Conservation (phyloP, 352 stramenopile genomes). For the Phytophthora tentaculata region DNA sequence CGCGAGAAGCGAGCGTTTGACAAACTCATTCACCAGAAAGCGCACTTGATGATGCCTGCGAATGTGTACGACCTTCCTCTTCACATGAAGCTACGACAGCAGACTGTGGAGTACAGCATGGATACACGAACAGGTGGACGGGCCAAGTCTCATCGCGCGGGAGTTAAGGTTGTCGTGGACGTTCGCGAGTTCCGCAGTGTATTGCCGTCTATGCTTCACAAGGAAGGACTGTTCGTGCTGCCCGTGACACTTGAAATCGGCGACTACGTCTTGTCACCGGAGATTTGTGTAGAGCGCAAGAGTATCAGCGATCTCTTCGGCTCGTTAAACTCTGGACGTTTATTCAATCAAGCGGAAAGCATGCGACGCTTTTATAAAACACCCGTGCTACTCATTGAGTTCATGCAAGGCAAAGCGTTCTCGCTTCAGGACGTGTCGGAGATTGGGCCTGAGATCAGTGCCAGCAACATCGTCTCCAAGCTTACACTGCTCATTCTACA, state of each 20-base stretch:
- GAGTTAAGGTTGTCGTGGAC: slow-evolving; percentile 93
- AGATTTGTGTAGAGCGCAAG: slow-evolving; percentile 98
- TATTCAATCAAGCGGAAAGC: slow-evolving; percentile 95
- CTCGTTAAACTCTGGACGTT: slow-evolving; percentile 94
- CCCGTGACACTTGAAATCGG: slow-evolving; percentile 96
- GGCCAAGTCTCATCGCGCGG: slow-evolving; percentile 45
- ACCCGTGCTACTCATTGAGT: slow-evolving; percentile 97
- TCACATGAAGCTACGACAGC: slow-evolving; percentile 72
- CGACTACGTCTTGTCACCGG: slow-evolving; percentile 97
- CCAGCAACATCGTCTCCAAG: slow-evolving; percentile 94
- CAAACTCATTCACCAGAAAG: slow-evolving; percentile 96
- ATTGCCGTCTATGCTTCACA: slow-evolving; percentile 97
- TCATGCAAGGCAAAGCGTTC: slow-evolving; percentile 87
- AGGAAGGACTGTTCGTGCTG: slow-evolving; percentile 92
- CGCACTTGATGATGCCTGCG: slow-evolving; percentile 88
- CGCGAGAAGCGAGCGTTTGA: slow-evolving; percentile 97
- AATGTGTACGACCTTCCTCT: slow-evolving; percentile 87
- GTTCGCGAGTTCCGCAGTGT: slow-evolving; percentile 97
- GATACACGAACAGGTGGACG: slow-evolving; percentile 75
- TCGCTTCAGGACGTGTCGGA: slow-evolving; percentile 91
- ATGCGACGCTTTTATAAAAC: slow-evolving; percentile 87
- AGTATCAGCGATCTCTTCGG: slow-evolving; percentile 96
- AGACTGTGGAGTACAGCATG: slow-evolving; percentile 78
- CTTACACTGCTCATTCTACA: slow-evolving; percentile 94
- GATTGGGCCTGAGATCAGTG: slow-evolving; percentile 93